Base-by-base conservation (phyloP, 2,329 filamentous ascomycete genomes). In the Myriosclerotinia scirpicola region DNA sequence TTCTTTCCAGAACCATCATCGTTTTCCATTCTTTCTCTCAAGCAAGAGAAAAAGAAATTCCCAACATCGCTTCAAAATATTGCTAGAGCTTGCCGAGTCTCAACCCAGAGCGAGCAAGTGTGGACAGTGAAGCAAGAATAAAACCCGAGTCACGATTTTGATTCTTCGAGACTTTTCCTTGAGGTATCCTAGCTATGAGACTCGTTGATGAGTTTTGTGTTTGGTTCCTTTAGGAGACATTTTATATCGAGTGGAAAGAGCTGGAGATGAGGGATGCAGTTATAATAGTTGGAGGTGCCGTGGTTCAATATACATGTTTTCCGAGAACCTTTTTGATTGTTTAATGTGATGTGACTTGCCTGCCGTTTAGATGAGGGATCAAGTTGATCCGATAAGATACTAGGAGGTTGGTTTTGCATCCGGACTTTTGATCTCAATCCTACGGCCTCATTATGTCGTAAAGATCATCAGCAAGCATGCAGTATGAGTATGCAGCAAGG, bases 111-210 rank as follows among this genome's bases (percentile, higher is more conserved):
- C 80, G 81, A 74, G 80, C 79, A 78, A 81, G 83, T 84, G 83
- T 85, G 81, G 83, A 85, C 81, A 81, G 74, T 78, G 82, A 83
- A 84, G 83, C 83, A 80, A 85, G 78, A 84, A 76, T 76, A 77
- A 82, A 69, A 78, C 67, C 72, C 65, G 74, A 15, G 73, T 75
- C 71, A 68, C 70, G 72, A 75, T 75, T 73, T 73, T 75, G 73
- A 75, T 75, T 76, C 74, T 75, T 76, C 74, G 73, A 75, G 72
- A 74, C 75, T 61, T 72, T 73, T 75, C 75, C 76, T 70, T 71
- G 44, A 66, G 59, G 68, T 71, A 71, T 40, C 71, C 72, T 72
- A 60, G 36, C 71, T 69, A 67, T 70, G 66, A 67, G 65, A 67
- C 73, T 73, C 26, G 30, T 70, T 5, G 14, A 69, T 70, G 75